phyloP scores from a whole-genome alignment of 2,329 filamentous ascomycete species.

The Leptographium lundbergii region DNA sequence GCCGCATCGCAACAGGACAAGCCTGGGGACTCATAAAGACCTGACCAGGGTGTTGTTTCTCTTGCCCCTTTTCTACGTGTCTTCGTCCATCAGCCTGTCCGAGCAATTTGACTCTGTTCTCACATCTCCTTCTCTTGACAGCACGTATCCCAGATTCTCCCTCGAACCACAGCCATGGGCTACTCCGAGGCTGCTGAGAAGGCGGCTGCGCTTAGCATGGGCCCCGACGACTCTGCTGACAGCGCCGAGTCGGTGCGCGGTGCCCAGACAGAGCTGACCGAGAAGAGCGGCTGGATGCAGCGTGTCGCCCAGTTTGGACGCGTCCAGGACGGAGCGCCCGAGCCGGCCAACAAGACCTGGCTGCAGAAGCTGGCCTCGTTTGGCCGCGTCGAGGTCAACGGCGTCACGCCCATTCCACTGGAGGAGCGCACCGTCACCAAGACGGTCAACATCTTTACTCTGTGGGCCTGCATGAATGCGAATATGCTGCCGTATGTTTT shows the following conservation, averaged over 20 bases:
- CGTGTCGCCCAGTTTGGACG: not conserved
- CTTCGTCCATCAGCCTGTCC: no score
- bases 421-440: slow-evolving; percentile 27
- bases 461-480: slow-evolving; percentile 35
- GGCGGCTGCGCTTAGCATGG: not conserved
- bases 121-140: not conserved
- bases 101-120: no score
- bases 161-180: not conserved
- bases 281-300: not conserved
- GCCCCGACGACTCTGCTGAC: not conserved
- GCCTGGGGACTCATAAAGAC: not conserved
- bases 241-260: not conserved
- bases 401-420: slow-evolving; percentile 29
- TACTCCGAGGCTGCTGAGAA: not conserved
- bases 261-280: not conserved
- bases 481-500: slow-evolving; percentile 30
- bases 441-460: slow-evolving; percentile 32
- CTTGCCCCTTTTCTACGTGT: not conserved
- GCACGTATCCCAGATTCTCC: not conserved
- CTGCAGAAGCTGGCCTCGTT: not conserved
- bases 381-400: slow-evolving; percentile 25
- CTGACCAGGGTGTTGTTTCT: not conserved
- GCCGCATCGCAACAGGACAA: not conserved
- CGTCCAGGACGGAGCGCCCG: not conserved
- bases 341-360: not conserved